These are phyloP conservation scores for Rhizopogon vesiculosus DNA, from an alignment of 768 basidiomycete genomes.

Conservation along the genomic window DNA sequence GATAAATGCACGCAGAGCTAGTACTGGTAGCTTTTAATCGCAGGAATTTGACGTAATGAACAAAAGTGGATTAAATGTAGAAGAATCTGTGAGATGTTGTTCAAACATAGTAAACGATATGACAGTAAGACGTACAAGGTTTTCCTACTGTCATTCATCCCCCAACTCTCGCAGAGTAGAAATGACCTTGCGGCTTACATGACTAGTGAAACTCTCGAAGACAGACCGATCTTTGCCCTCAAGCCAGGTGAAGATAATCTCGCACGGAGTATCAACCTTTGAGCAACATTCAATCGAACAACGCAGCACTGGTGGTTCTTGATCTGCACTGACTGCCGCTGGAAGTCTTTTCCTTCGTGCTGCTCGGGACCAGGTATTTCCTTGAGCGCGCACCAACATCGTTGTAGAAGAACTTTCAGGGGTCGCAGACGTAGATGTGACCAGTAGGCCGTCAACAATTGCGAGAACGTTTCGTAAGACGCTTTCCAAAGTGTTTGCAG, in stretches of 20 bases:
- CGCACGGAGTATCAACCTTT: not conserved
- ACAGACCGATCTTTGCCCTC: slow-evolving; percentile 50
- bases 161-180: not conserved
- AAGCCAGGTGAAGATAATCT: slow-evolving; percentile 44
- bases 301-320: slow-evolving; percentile 11
- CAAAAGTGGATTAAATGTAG: too few species aligned
- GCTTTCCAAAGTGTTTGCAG: slow-evolving; percentile 7
- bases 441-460: slow-evolving; percentile 26
- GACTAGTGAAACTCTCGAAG: slow-evolving; percentile 66
- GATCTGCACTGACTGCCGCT: not conserved
- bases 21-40: too few species aligned
- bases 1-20: too few species aligned
- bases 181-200: slow-evolving; percentile 50
- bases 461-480: slow-evolving; percentile 28
- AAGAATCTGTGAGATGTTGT: too few species aligned
- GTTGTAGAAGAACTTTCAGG: slow-evolving; percentile 4
- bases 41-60: too few species aligned
- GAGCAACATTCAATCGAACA: slow-evolving; percentile 21
- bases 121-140: too few species aligned
- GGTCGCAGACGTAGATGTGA: not conserved
- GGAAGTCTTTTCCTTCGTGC: slow-evolving; percentile 45
- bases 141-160: not conserved
- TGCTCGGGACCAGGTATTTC: slow-evolving; percentile 67
- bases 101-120: too few species aligned
- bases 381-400: slow-evolving; percentile 23